phyloP scores from a whole-genome alignment of 1,139 yeast genomes.

The Hansenula sp. region DNA sequence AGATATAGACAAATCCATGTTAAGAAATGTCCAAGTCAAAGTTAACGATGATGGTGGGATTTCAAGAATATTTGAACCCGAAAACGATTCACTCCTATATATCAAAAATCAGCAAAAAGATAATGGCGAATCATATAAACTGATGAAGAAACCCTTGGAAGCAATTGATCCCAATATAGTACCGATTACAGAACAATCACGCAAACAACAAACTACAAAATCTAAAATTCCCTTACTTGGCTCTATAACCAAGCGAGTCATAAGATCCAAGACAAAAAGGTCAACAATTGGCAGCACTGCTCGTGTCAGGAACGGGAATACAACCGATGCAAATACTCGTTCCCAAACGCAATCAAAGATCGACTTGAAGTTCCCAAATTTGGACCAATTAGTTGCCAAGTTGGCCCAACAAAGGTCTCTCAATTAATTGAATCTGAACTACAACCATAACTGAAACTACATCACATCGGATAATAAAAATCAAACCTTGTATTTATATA shows the following conservation, averaged over 20 bases:
- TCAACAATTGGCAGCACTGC: too few species aligned
- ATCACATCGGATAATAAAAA: not conserved
- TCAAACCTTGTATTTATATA: not conserved
- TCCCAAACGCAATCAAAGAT: not conserved
- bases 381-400: not conserved
- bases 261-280: too few species aligned
- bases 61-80: slow-evolving; percentile 15
- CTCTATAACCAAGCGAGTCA: too few species aligned
- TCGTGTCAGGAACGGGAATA: too few species aligned
- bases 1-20: not conserved
- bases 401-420: not conserved
- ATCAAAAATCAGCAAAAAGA: not conserved
- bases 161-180: slow-evolving; percentile 1
- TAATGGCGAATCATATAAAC: too few species aligned
- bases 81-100: slow-evolving; percentile 11
- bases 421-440: not conserved
- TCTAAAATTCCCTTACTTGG: not conserved
- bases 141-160: not conserved
- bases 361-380: slow-evolving; percentile 4
- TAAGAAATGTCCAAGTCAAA: slow-evolving; percentile 1
- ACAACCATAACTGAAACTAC: too few species aligned
- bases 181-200: not conserved
- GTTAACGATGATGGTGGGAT: slow-evolving; percentile 6
- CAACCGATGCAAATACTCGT: too few species aligned
- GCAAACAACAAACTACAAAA: not conserved